These are phyloP conservation scores for Bodo saltans DNA, from an alignment of 78 protist genomes.

Conservation along the genomic window DNA sequence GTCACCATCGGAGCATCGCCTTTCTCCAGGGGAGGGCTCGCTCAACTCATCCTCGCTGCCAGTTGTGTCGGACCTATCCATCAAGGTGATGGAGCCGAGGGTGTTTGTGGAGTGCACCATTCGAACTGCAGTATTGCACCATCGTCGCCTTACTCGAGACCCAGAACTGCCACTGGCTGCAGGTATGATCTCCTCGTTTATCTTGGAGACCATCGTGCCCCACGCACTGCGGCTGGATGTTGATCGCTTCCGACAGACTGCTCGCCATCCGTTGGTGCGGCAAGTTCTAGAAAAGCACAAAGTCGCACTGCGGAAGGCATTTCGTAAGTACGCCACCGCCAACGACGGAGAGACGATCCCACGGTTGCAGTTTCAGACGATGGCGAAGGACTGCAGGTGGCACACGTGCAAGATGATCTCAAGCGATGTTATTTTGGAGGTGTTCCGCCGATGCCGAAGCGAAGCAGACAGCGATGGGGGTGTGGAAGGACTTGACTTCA, in stretches of 20 bases:
- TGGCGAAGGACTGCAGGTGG: background rate
- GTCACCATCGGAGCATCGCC: no score
- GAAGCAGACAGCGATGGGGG: background rate
- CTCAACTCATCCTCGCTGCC: no score
- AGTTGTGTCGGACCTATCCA: no score
- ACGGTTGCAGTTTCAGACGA: background rate
- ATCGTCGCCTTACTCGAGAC: background rate
- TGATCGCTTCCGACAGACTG: background rate
- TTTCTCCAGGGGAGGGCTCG: no score
- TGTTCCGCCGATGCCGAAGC: background rate
- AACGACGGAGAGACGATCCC: background rate
- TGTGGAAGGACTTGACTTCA: background rate
- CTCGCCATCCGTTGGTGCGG: background rate
- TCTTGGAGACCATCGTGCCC: background rate
- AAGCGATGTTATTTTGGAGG: background rate
- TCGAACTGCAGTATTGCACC: background rate
- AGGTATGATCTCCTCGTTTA: background rate
- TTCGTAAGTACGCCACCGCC: background rate
- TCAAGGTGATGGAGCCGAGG: background rate
- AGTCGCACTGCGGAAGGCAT: background rate
- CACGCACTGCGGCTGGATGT: background rate
- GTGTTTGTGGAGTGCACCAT: background rate
- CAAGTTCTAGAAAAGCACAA: background rate
- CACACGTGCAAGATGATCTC: background rate
- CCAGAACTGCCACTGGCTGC: background rate